Base-by-base conservation (phyloP, 306 rosid genomes). In the Canavalia gladiata region DNA sequence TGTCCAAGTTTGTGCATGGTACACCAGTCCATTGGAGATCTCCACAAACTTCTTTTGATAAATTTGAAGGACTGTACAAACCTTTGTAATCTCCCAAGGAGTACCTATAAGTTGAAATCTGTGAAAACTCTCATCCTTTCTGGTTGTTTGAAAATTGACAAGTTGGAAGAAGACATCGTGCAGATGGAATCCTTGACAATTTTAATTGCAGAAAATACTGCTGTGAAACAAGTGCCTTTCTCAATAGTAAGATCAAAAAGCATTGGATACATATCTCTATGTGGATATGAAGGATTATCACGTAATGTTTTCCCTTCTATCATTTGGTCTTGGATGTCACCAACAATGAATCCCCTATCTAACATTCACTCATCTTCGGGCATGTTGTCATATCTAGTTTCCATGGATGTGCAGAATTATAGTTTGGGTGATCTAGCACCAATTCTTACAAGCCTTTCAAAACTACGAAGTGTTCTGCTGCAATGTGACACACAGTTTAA, bases 141-240 rank as follows among this genome's bases (percentile, higher is more conserved):
- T 34, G 89, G 90, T 4, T 80, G 84, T 82, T 78, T 68, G 5
- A 81, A 46, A 18, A 54, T 89, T 25, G 72, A 34, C 5, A 47
- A 28, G 12, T 82, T 89, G 62, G 74, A 62, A 5, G 81, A 84
- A 1, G 76, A 73, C 33, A 18, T 84, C 6, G 88, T 74, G 8
- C 73, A 82, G 39, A 54, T 89, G 86, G 34, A 37, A 77, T 86
- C 88, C 47, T 25, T 89, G 74, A 77, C 45, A 12, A 85, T 66
- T 34, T 66, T 89, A 5, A 30, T 6, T 3, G 86, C 84, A 0
- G 83, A 89, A 25, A 10, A 87, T 28, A 76, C 87, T 8, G 52
- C 76, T 29, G 58, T 87, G 35, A 75, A 51, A 43, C 10, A 51
- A 50, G 11, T 83, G 2, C 90, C 89, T 10, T 37, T 3, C 4